Conservation (phyloP, 345 rosid genomes). For the Citrus trifoliata region DNA sequence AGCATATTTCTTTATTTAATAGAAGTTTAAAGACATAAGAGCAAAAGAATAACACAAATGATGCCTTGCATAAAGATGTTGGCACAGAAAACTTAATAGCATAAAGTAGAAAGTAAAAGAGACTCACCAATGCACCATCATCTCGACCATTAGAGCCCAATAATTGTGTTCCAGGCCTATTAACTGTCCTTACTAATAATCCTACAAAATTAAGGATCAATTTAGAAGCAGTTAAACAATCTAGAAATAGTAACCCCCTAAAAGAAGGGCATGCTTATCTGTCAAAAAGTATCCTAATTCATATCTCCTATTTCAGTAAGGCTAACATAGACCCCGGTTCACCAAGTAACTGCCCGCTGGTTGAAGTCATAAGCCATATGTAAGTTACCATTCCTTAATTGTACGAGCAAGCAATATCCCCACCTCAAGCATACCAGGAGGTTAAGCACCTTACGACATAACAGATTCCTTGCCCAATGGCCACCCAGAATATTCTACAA, state of each 20-base stretch:
- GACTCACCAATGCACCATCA: constrained; percentile 38
- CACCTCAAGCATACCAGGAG: not conserved
- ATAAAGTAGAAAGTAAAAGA: constrained; percentile 6
- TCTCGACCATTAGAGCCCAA: constrained; percentile 44
- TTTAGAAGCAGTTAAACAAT: not conserved
- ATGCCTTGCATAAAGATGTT: not conserved
- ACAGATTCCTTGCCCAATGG: not conserved
- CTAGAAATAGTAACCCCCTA: not conserved
- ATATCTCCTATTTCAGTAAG: not conserved
- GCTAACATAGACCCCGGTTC: not conserved
- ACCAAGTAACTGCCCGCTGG: not conserved
- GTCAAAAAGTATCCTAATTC: not conserved
- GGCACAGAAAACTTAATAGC: constrained; percentile 5
- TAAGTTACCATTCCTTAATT: not conserved
- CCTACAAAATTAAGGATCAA: constrained; percentile 14
- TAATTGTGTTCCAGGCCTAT: constrained; percentile 27
- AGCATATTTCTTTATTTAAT: not conserved
- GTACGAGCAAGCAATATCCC: not conserved
- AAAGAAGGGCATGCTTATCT: not conserved
- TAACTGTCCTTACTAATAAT: constrained; percentile 10
- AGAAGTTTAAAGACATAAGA: not conserved
- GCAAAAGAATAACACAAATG: not conserved
- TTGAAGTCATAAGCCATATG: not conserved
- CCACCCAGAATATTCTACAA: not conserved
- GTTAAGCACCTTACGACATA: not conserved